Base-by-base conservation (phyloP, 2,329 filamentous ascomycete genomes). In the Alternaria longipes region DNA sequence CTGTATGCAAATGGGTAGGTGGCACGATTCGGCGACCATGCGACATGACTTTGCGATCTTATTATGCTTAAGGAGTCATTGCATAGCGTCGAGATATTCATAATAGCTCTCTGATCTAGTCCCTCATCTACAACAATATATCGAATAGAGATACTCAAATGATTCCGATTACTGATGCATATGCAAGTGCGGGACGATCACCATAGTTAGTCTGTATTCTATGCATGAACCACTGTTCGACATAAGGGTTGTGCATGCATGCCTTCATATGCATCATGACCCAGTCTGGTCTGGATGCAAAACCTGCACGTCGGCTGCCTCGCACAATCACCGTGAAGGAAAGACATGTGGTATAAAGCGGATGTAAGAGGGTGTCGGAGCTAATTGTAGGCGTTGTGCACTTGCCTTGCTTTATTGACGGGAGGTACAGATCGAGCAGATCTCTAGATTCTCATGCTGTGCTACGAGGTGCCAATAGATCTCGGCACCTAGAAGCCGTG, bases 181-280 rank as follows among this genome's bases (percentile, higher is more conserved):
- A 59, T 68, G 66, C 65, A 67, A 60, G 61, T 54, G 63, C 66
- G 66, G 64, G 64, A 57, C 64, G 66, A 70, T 68, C 66, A 55
- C 46, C 46, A 36, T 50, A 47, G 16, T 56, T 64, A 45, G 61
- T 53, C 36, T 64, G 65, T 64, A 57, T 54, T 52, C 47, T 44
- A 40, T 63, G 59, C 58, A 65, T 68, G 64, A 66, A 66, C 61
- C 38, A 24, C 55, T 51, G 59, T 53, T 61, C 54, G 40, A 32
- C 26, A 32, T n/a, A 28, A 18, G 40, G 24, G 22, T 60, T 24
- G 45, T 38, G 56, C 56, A 30, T 47, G 50, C 49, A 30, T 40
- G 28, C 30, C 30, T 50, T 41, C 30, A 4, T 32, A 36, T 55
- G 53, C 30, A 55, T 8, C 32, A n/a, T 24, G 12, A 18, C 40